Evolutionary conservation across 129 eudicot genomes (phyloP), one percentile per base, ranked within the genome.

Genomic region (Tagetes patula): DNA sequence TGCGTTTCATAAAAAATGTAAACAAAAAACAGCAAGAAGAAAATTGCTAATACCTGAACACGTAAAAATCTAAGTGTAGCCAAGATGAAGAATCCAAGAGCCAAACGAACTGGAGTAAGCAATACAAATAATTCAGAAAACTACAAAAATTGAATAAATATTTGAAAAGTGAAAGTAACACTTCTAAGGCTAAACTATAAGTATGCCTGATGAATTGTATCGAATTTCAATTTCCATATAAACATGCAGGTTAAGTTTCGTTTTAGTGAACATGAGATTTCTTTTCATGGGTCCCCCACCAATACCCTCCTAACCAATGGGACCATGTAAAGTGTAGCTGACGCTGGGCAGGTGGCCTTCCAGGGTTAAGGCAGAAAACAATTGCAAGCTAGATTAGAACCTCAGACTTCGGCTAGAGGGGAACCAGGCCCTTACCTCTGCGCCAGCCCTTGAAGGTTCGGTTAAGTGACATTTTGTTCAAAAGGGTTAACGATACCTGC

Each of bases 1-100:
- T 54, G 27, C 42, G 30, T 27, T 61, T 68, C 66, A 63, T 50
- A 49, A 11, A 68, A 47, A 12, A 32, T 20, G n/a, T 1, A 49
- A 20, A 60, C 11, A 60, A 12, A 54, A 43, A 45, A 27, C 47
- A 59, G 59, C 10, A 46, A 58, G 59, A 68, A 20, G 3, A 13
- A 30, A 45, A 39, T 33, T 46, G 75, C 54, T 38, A 70, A 53
- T 83, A 95, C 99, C 97, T 95, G 94, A 74, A 79, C 66, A 65
- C 96, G 97, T 56, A 95, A 83, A 87, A 88, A 88, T 32, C 97
- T 85, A 61, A 95, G 76, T 68, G 99, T 82, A 3, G 75, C 87
- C 79, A 95, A 74, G 52, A 88, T 84, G 77, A 88, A 82, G 85
- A 85, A 76, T 49, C 99, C 99, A 69, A 95, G 80, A 65, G 89